Evolutionary conservation across 352 stramenopile species (phyloP).

Genomic region (Aphanomyces astaci): DNA sequence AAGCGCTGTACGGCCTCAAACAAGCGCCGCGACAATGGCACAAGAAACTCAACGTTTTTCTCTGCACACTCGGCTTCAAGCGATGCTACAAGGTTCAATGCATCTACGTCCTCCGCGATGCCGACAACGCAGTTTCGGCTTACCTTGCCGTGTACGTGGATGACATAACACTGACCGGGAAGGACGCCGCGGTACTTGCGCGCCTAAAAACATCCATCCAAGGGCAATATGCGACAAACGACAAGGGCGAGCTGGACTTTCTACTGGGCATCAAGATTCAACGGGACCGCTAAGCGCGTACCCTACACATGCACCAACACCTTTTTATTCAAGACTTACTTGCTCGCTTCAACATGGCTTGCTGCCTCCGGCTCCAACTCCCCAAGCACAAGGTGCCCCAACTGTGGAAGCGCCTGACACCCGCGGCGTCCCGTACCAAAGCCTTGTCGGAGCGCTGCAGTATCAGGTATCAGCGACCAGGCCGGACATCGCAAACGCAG

Average conservation of each 20-base stretch:
- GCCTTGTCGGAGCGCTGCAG: no score
- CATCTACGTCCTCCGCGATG: not conserved
- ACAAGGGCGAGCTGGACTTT: no score
- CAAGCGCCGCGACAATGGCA: constrained; percentile 29
- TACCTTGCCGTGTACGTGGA: no score
- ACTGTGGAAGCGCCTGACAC: not conserved
- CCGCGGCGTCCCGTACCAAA: not conserved
- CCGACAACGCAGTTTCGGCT: not conserved
- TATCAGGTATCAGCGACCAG: constrained; percentile 2
- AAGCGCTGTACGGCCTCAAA: constrained; percentile 34
- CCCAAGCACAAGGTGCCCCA: not conserved
- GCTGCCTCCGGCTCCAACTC: not conserved
- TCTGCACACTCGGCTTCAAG: constrained; percentile 2
- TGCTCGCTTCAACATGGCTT: not conserved
- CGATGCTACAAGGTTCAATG: constrained; percentile 3
- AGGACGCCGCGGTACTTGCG: not conserved
- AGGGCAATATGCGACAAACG: not conserved
- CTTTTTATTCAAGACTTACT: no score
- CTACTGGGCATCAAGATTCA: no score
- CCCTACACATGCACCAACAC: no score
- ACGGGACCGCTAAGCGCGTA: no score
- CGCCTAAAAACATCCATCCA: not conserved
- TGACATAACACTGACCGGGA: not conserved
- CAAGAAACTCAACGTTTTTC: constrained; percentile 23
- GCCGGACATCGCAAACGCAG: not conserved